A percentile compares a stretch with the other conserved stretches of the same genome.
Evolutionary conservation across 2,329 filamentous ascomycete genomes (phyloP).

Genomic region (Cladosporium sp.): DNA sequence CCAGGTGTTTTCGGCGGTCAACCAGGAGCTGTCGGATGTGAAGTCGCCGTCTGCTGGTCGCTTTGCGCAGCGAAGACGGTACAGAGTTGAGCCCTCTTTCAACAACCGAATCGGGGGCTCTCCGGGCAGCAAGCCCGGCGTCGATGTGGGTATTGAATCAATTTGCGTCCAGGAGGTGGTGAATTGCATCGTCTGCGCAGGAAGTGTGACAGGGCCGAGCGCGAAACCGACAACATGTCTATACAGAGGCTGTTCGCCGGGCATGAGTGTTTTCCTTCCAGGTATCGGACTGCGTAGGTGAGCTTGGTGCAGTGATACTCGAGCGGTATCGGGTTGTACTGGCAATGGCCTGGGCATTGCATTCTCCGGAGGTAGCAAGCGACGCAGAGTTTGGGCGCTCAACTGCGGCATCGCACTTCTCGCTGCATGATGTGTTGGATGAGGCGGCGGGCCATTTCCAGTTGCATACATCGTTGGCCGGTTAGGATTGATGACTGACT

Average conservation of each 20-base stretch:
- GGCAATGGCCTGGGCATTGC: slow-evolving; percentile 30
- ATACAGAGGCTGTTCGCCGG: slow-evolving; percentile 38
- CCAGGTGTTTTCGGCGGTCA: slow-evolving; percentile 60
- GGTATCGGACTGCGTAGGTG: slow-evolving; percentile 50
- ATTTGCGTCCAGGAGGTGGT: background rate
- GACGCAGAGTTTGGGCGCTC: background rate
- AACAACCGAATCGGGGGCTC: slow-evolving; percentile 24
- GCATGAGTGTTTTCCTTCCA: slow-evolving; percentile 1
- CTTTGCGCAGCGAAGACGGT: slow-evolving; percentile 63
- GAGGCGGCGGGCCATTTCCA: too few species aligned
- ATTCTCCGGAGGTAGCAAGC: slow-evolving; percentile 16
- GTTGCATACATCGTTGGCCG: too few species aligned
- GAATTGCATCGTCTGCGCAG: background rate
- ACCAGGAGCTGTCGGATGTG: slow-evolving; percentile 52
- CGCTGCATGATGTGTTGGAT: too few species aligned
- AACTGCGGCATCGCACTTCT: too few species aligned
- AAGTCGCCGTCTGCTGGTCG: slow-evolving; percentile 27
- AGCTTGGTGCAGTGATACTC: slow-evolving; percentile 52
- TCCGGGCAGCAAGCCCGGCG: background rate
- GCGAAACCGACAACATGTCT: slow-evolving; percentile 52
- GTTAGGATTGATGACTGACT: too few species aligned
- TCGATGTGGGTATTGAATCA: background rate
- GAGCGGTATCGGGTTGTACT: slow-evolving; percentile 39
- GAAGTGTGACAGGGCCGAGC: slow-evolving; percentile 39
- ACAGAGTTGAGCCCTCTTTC: slow-evolving; percentile 51